Evolutionary conservation across 345 rosid genomes (phyloP), one percentile per base, ranked within the genome.

Genomic region (Sonneratia caseolaris): DNA sequence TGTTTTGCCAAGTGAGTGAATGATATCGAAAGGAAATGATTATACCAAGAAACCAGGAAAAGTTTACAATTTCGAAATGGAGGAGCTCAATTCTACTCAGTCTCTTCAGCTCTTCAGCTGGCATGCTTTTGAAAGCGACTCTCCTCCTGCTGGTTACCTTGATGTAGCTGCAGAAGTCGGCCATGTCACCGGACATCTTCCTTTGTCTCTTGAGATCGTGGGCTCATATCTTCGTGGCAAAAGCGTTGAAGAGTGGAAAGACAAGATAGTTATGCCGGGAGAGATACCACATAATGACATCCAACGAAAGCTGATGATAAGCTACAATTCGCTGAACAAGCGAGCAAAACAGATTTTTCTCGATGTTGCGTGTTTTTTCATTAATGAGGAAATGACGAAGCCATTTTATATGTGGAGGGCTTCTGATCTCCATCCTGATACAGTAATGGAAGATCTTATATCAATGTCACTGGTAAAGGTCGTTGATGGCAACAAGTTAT

Each of bases 371-470:
- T 73, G 75, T 37, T 73, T 73, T 45, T 53, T 49, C 27, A 37
- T n/a, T 37, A 68, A 55, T 27, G 27, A 27, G 32, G 68, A 43
- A 40, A 74, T 3, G 45, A 68, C n/a, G 7, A 57, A 24, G 24
- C 56, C 76, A 18, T n/a, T 68, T 9, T 74, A 74, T 27, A 67
- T 74, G 71, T 74, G 76, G 76, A 43, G 55, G 14, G 76, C 70
- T 53, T 56, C 19, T 35, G 35, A 68, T 2, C 68, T 74, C 35
- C 57, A 68, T 42, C 76, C 68, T 22, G 48, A 40, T 12, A 24
- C 15, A 5, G 37, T 48, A 14, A 15, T 74, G 16, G 53, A 38
- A 53, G 57, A 66, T 11, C 76, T 74, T 14, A 19, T 68, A 43
- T 42, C 62, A 35, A 57, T 32, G 19, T 67, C 65, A 11, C 45